A percentile compares a stretch with the other conserved stretches of the same genome.
phyloP scores from a whole-genome alignment of 805 yeast genomes.

The Saccharomycopsis sp. region DNA sequence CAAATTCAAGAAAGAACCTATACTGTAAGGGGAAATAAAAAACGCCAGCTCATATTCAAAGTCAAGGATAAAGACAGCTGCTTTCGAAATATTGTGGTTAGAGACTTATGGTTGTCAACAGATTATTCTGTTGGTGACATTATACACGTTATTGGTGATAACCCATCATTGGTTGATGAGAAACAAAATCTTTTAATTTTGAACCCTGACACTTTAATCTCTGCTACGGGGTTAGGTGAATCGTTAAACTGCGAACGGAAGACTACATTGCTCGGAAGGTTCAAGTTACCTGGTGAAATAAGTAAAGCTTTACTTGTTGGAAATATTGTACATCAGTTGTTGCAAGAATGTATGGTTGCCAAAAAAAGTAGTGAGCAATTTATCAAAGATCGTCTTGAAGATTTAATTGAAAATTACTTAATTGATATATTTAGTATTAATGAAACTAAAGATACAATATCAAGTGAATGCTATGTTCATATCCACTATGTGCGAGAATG shows the following conservation, averaged over 20 bases:
- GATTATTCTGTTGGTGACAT: slow-evolving; percentile 46
- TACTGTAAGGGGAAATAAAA: slow-evolving; percentile 12
- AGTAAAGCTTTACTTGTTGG: slow-evolving; percentile 72
- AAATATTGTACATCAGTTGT: slow-evolving; percentile 67
- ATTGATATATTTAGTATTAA: slow-evolving; percentile 52
- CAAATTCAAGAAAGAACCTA: slow-evolving; percentile 10
- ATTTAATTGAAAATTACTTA: slow-evolving; percentile 35
- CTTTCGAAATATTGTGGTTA: slow-evolving; percentile 38
- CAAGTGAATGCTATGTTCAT: slow-evolving; percentile 39
- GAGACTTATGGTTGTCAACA: slow-evolving; percentile 56
- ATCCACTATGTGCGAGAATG: slow-evolving; percentile 46
- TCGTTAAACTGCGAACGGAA: slow-evolving; percentile 68
- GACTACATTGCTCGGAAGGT: slow-evolving; percentile 51
- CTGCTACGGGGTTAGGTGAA: slow-evolving; percentile 78
- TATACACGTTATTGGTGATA: slow-evolving; percentile 50
- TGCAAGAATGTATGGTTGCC: slow-evolving; percentile 40
- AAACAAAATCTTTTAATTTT: slow-evolving; percentile 60
- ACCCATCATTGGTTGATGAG: slow-evolving; percentile 38
- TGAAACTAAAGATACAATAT: slow-evolving; percentile 39
- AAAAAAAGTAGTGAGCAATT: slow-evolving; percentile 19
- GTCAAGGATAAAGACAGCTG: slow-evolving; percentile 36
- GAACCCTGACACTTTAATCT: slow-evolving; percentile 75
- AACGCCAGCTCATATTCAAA: slow-evolving; percentile 33
- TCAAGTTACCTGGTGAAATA: slow-evolving; percentile 57
- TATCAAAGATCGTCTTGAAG: slow-evolving; percentile 32